Base-by-base conservation (phyloP, 2,329 filamentous ascomycete genomes). In the Diplocarpon rosae region DNA sequence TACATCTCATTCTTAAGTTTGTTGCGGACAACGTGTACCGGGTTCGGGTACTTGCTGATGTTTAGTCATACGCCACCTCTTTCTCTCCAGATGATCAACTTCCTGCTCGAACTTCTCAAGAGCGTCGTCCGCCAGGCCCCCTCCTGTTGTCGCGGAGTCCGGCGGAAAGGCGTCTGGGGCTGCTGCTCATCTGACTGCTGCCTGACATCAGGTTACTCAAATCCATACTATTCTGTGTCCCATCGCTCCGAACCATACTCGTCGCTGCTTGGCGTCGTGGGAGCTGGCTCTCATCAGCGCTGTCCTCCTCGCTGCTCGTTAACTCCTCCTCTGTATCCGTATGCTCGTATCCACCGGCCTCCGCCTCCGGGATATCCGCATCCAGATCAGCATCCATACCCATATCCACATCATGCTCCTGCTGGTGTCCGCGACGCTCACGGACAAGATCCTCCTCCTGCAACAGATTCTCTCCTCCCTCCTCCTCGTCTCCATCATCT, bases 251-350 rank as follows among this genome's bases (percentile, higher is more conserved):
- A 8, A 61, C 52, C 58, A 62, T 57, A 46, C 59, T 62, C 10
- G 54, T 39, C 0, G 39, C 46, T 15, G 45, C 39, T 11, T 43
- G 43, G 20, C 42, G 50, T 31, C 38, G 48, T 24, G 33, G 46
- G 12, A 54, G 47, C 3, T 56, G 38, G 12, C 67, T 63, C 5
- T 66, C 66, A 17, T 66, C 64, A 14, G 59, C 57, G 27, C 61
- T 61, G 28, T 64, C 62, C 8, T 68, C 65, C 39, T 66, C 66
- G 49, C 70, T 73, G 57, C 69, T 75, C 47, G 64, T 71, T 41
- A 78, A 53, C 41, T 80, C 78, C 8, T 71, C 80, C 52, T 86
- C 83, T 2, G 81, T 83, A 63, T 87, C 83, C 8, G 83, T 87
- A 59, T 87, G 83, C 66, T 88, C 83, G 65, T 86, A 87, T 54